A percentile compares a stretch with the other conserved stretches of the same genome.
Evolutionary conservation across 1,139 yeast species (phyloP).

Genomic region (Suhomyces anneliseae): DNA sequence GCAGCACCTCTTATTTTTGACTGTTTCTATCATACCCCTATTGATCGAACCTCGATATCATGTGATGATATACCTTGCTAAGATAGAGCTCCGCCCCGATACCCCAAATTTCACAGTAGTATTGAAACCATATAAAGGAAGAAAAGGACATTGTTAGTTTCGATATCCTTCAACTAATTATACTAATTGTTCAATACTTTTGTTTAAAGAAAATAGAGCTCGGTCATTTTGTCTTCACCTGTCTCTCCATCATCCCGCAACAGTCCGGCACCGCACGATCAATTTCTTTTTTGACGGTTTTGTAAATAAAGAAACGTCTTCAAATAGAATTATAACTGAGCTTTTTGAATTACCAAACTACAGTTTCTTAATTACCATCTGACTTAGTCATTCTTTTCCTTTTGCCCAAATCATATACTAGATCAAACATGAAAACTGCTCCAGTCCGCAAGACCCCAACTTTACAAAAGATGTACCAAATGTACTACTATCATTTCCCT

Average conservation of each 20-base stretch:
- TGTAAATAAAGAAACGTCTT: neutral
- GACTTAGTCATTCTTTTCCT: neutral
- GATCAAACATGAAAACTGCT: conserved; percentile 7
- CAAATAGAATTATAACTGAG: too few relatives aligned
- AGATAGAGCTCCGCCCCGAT: too few relatives aligned
- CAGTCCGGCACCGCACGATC: neutral
- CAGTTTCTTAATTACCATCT: neutral
- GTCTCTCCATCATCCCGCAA: neutral
- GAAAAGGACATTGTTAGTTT: too few relatives aligned
- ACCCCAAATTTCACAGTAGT: too few relatives aligned
- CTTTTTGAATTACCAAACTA: neutral
- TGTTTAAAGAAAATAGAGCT: too few relatives aligned
- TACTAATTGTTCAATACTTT: too few relatives aligned
- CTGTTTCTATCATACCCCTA: too few relatives aligned
- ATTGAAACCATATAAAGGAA: too few relatives aligned
- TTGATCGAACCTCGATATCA: too few relatives aligned
- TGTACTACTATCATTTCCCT: conserved; percentile 41
- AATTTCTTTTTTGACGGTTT: neutral
- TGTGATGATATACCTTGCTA: too few relatives aligned
- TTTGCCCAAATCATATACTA: neutral
- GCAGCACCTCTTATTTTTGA: too few relatives aligned
- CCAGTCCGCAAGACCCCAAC: conserved; percentile 4
- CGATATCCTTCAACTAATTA: too few relatives aligned
- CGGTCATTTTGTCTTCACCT: neutral
- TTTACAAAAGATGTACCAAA: conserved; percentile 22